Base-by-base conservation (phyloP, 495 filamentous ascomycete genomes). In the Xylaria scruposa region DNA sequence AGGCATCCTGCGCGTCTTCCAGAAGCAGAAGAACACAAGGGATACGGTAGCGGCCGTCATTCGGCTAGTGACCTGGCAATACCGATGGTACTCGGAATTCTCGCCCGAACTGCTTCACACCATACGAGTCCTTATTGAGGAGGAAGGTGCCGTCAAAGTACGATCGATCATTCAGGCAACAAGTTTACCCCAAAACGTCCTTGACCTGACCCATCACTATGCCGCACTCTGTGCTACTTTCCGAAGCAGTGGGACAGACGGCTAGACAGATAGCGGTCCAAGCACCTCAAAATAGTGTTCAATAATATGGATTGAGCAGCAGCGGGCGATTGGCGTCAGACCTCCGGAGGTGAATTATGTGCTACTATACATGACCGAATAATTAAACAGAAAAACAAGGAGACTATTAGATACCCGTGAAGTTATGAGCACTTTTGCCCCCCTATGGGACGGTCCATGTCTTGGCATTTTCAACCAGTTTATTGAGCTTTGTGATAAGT, bases 1-100 rank as follows among this genome's bases (percentile, higher is more conserved):
- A 53, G 96, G 95, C 21, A 87, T 98, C 53, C 80, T 99, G 74
- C 90, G 89, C 75, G 85, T 91, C 58, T 93, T 94, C 75, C 82
- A 85, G 74, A 92, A 94, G 76, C 86, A 88, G 74, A 86, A 88
- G 72, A 92, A 92, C 78, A 92, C 92, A 10, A 83, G 93, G 67
- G 90, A 91, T 40, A 92, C 91, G 72, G 85, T 98, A 36, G 90
- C 90, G 49, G 90, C 91, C 12, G 85, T 97, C 66, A 98, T 98
- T 68, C 86, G 93, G 53, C 82, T 98, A 62, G 93, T 98, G 44
- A 93, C 95, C 5, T 99, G 96, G 96, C 95, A 99, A 83, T 98
- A 98, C 82, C 90, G 96, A 72, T 98, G 96, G 96, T 99, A 98
- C 83, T 97, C 94, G 33, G 97, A 99, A 92, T 99, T 98, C 81